Conservation (phyloP, 257 asterid genomes). For the Mentha longifolia region DNA sequence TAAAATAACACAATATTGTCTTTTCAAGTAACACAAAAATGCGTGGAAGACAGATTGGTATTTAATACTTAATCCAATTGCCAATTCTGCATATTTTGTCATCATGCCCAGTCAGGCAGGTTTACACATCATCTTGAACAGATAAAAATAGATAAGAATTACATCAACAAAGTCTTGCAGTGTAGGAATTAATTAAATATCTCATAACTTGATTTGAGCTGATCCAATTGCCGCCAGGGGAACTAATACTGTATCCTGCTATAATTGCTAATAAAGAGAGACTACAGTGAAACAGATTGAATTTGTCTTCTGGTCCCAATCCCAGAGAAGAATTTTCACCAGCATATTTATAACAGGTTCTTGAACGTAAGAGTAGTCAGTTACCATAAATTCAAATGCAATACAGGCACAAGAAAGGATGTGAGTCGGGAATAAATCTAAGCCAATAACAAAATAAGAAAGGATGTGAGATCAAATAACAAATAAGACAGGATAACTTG, state of each 20-base stretch:
- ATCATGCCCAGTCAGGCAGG: constrained; percentile 6
- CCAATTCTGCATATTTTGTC: constrained; percentile 12
- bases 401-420: constrained; percentile 4
- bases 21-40: not conserved
- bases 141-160: not conserved
- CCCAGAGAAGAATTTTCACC: constrained; percentile 14
- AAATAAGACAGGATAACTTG: too few relatives aligned
- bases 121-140: not conserved
- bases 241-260: not conserved
- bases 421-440: not conserved
- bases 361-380: not conserved
- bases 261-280: constrained; percentile 21
- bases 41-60: constrained; percentile 8
- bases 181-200: not conserved
- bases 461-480: too few relatives aligned
- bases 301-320: constrained; percentile 8
- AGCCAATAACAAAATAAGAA: not conserved
- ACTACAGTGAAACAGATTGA: not conserved
- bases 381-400: not conserved
- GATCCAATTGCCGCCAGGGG: not conserved
- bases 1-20: not conserved
- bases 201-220: not conserved
- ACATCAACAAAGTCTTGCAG: not conserved
- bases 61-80: not conserved
- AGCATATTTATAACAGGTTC: not conserved